Base-by-base conservation (phyloP, 176 grass and related monocot species). In the Musa itinerans region DNA sequence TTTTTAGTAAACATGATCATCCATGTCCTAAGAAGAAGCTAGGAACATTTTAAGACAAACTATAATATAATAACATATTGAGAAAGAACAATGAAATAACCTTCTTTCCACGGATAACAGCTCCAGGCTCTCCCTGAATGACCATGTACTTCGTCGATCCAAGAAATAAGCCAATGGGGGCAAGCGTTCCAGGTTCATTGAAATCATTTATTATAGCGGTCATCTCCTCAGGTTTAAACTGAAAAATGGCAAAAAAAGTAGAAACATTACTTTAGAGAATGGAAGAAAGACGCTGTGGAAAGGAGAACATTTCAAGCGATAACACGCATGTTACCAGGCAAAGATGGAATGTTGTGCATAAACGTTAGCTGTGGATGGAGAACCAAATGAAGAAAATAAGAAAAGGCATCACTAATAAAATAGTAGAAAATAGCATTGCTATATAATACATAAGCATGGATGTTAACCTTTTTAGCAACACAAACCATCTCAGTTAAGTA, bases 51-150 rank as follows among this genome's bases (percentile, higher is more conserved):
- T 69, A 5, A 72, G 6, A 15, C 19, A 2, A 73, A 14, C 20
- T 13, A 7, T 7, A 56, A 7, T 16, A 16, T 10, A 29, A 29
- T 29, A 51, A 71, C 15, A 25, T 23, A 50, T 8, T 15, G 2
- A 12, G 6, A 19, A 50, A 72, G 25, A 68, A 49, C 15, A 29
- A 13, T 55, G n/a, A 2, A 29, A 16, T 68, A 59, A 92, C 92
- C 92, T 96, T 96, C 87, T 96, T 96, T 50, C 92, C 92, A 55
- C 86, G 88, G 55, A 96, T 91, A 9, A 96, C 92, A 10, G 71
- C 81, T 17, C 92, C 92, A 10, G 92, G 73, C 58, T 96, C 92
- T 13, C 92, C 92, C 76, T 83, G 82, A 79, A 96, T 84, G 51
- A 96, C 92, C 92, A 96, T 96, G 63, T 91, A 96, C 53, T 96